A percentile compares a stretch with the other conserved stretches of the same genome.
Evolutionary conservation across 2,329 filamentous ascomycete species (phyloP).

Genomic region (Stemphylium beticola): DNA sequence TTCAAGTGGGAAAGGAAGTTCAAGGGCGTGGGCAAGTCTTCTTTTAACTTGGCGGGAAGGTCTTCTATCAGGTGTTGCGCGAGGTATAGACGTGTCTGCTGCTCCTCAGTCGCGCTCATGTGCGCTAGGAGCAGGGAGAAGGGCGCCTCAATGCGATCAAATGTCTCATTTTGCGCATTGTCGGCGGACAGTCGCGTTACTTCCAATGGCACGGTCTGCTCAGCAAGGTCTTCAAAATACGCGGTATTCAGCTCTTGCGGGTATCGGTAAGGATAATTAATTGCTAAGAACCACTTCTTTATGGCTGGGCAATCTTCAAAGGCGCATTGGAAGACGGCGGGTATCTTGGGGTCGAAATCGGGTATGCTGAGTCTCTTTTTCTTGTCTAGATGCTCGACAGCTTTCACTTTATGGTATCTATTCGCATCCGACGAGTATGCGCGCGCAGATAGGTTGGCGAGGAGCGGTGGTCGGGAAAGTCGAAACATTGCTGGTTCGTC

Average conservation of each 20-base stretch:
- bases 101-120: constrained; percentile 51
- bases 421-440: neutral
- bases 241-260: constrained; percentile 27
- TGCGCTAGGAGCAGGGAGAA: constrained; percentile 68
- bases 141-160: constrained; percentile 65
- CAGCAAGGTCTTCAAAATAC: constrained; percentile 50
- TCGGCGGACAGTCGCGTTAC: constrained; percentile 50
- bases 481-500: neutral
- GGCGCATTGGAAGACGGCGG: constrained; percentile 29
- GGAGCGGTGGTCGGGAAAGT: neutral
- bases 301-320: constrained; percentile 37
- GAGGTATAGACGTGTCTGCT: constrained; percentile 70
- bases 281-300: constrained; percentile 38
- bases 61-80: constrained; percentile 78
- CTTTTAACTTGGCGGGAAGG: constrained; percentile 67
- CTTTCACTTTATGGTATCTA: neutral
- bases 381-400: constrained; percentile 3
- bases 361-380: constrained; percentile 13
- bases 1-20: constrained; percentile 61
- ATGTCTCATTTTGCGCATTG: constrained; percentile 49
- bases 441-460: neutral
- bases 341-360: constrained; percentile 25
- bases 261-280: neutral
- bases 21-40: constrained; percentile 71
- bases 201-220: constrained; percentile 65